phyloP scores from a whole-genome alignment of 2,329 filamentous ascomycete species.

The Mollisia scopiformis region DNA sequence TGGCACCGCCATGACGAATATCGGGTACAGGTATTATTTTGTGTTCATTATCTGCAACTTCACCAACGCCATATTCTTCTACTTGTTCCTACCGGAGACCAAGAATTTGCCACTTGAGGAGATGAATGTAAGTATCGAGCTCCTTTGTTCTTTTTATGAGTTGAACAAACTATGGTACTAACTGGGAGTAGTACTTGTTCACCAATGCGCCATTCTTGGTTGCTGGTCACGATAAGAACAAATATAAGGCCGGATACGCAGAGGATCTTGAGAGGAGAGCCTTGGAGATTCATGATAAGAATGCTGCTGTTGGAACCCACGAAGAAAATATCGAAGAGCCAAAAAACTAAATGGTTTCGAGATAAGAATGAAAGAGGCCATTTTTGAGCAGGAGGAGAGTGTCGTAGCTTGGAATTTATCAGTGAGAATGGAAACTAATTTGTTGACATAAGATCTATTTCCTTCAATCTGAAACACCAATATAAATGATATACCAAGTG shows the following conservation, averaged over 20 bases:
- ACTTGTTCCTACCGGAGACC: slow-evolving; percentile 38
- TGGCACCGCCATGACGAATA: slow-evolving; percentile 57
- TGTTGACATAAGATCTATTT: not conserved
- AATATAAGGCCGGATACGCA: slow-evolving; percentile 47
- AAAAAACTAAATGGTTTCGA: not conserved
- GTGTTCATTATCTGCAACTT: slow-evolving; percentile 52
- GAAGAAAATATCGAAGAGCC: slow-evolving; percentile 5
- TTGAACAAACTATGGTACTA: too few relatives aligned
- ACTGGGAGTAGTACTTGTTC: too few relatives aligned
- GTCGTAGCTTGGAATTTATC: too few relatives aligned
- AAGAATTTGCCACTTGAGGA: slow-evolving; percentile 39
- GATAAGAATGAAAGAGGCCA: not conserved
- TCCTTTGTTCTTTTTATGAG: not conserved
- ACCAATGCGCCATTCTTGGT: slow-evolving; percentile 61
- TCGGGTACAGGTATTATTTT: slow-evolving; percentile 41
- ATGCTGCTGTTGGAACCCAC: slow-evolving; percentile 21
- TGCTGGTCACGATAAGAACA: slow-evolving; percentile 55
- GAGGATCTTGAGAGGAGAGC: slow-evolving; percentile 63
- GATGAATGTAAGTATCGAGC: slow-evolving; percentile 25
- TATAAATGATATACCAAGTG: too few relatives aligned
- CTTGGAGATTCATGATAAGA: slow-evolving; percentile 59
- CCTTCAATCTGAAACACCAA: too few relatives aligned
- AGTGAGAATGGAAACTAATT: too few relatives aligned
- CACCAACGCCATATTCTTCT: slow-evolving; percentile 43
- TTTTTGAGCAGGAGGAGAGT: too few relatives aligned